Conservation (phyloP, 805 yeast genomes). For the Naumovozyma castellii region DNA sequence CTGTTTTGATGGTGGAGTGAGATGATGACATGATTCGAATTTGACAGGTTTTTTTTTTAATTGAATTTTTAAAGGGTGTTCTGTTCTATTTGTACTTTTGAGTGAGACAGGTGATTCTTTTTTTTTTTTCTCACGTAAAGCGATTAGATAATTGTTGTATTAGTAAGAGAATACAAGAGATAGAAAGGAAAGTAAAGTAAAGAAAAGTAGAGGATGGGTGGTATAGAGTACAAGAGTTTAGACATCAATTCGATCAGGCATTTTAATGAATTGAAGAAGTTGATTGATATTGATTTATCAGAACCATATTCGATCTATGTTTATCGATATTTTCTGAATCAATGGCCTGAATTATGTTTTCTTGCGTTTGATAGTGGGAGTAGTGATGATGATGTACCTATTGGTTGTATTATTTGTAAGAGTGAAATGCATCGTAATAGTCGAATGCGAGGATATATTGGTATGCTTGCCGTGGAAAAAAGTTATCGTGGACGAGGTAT, state of each 20-base stretch:
- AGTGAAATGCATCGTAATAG: constrained; percentile 61
- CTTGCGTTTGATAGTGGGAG: constrained; percentile 39
- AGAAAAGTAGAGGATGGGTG: background rate
- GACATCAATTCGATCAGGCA: constrained; percentile 26
- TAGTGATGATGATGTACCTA: constrained; percentile 27
- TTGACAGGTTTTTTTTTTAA: no score
- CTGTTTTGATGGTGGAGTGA: background rate
- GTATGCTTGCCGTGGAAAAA: constrained; percentile 84
- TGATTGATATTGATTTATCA: constrained; percentile 67
- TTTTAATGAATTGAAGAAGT: constrained; percentile 40
- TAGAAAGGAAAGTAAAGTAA: background rate
- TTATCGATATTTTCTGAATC: constrained; percentile 77
- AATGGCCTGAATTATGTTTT: constrained; percentile 82
- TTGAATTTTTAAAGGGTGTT: no score
- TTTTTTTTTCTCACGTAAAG: no score
- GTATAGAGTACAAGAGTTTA: constrained; percentile 14
- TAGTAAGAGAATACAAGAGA: background rate
- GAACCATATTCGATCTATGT: constrained; percentile 95
- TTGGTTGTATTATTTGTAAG: constrained; percentile 85
- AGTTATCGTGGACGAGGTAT: constrained; percentile 68
- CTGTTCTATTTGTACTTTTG: no score
- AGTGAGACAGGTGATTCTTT: no score
- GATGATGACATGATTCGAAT: background rate
- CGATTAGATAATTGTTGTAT: no score
- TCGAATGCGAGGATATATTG: constrained; percentile 82